Base-by-base conservation (phyloP, 371 early-diverging fungal species). In the Mortierella sp. region DNA sequence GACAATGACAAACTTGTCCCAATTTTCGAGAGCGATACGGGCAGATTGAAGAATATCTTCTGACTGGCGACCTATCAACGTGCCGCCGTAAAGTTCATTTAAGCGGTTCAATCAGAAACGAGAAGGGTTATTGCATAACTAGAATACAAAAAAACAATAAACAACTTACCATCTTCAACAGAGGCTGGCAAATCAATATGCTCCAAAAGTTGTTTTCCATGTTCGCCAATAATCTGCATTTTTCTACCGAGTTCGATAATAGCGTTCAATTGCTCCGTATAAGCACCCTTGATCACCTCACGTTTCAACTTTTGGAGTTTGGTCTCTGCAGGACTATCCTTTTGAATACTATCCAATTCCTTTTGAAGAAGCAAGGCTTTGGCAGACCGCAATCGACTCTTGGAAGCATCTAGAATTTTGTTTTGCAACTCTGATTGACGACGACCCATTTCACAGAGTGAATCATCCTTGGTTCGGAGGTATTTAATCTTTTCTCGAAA, bases 191-290 rank as follows among this genome's bases (percentile, higher is more conserved):
- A 53, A 32, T 80, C 81, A 19, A 80, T 74, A 53, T 74, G 81
- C 0, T 75, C 75, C 19, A 80, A 56, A 32, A 77, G 26, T 19
- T 77, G 65, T 31, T 70, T 74, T 28, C 80, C 80, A 68, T 80
- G 80, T 37, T 80, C 80, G 22, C 80, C 80, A 65, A 80, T 80
- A 34, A 80, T 80, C 45, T 74, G 75, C 80, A 80, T 80, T 61
- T 74, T 74, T 61, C 58, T 74, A 31, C 80, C 80, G 23, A 80
- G 64, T 43, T 80, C 80, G 3, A 80, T 60, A 12, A 70, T 71
- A 35, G 80, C 80, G 55, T 70, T 70, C 71, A 80, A 47, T 31
- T 80, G 75, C 10, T 63, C 65, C 5, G 80, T 75, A 28, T 80
- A 80, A 2, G 80, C 80, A 29, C 47, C 68, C 68, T 80, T 80